phyloP scores from a whole-genome alignment of 805 yeast genomes.

The Nematodospora valgi region DNA sequence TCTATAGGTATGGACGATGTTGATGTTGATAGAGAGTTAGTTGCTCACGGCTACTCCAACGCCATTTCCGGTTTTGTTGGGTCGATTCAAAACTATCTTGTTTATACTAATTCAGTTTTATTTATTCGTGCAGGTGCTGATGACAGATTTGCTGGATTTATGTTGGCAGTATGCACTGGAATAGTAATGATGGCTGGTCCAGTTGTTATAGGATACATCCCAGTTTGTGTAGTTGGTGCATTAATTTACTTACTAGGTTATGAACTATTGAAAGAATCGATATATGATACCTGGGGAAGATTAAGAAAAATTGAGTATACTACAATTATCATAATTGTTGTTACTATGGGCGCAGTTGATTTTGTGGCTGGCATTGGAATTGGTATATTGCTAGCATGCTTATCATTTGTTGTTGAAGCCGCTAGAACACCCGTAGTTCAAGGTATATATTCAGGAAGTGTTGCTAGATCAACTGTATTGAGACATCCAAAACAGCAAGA shows the following conservation, averaged over 20 bases:
- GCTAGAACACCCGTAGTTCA: constrained; percentile 78
- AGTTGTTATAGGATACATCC: constrained; percentile 86
- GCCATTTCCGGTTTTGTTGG: constrained; percentile 80
- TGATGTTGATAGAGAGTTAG: constrained; percentile 88
- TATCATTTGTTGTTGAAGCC: constrained; percentile 92
- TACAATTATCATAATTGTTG: constrained; percentile 82
- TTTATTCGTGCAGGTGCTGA: constrained; percentile 96
- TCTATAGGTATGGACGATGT: constrained; percentile 80
- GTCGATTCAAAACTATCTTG: constrained; percentile 90
- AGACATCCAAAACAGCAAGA: constrained; percentile 88
- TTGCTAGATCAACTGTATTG: constrained; percentile 87
- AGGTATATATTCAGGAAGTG: constrained; percentile 80
- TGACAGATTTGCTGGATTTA: constrained; percentile 81
- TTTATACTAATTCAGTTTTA: constrained; percentile 87
- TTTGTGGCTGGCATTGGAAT: constrained; percentile 89
- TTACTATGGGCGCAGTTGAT: constrained; percentile 94
- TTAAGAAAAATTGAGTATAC: constrained; percentile 73
- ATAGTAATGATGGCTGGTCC: constrained; percentile 87
- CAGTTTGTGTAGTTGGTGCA: constrained; percentile 94
- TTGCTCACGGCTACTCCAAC: constrained; percentile 93
- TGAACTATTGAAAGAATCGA: constrained; percentile 81
- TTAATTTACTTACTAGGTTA: constrained; percentile 87
- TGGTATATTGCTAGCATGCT: constrained; percentile 87
- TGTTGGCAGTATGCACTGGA: constrained; percentile 79
- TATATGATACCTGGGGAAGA: constrained; percentile 79